Evolutionary conservation across 1,139 yeast genomes (phyloP).

Genomic region (Saccharomyces pastorianus): DNA sequence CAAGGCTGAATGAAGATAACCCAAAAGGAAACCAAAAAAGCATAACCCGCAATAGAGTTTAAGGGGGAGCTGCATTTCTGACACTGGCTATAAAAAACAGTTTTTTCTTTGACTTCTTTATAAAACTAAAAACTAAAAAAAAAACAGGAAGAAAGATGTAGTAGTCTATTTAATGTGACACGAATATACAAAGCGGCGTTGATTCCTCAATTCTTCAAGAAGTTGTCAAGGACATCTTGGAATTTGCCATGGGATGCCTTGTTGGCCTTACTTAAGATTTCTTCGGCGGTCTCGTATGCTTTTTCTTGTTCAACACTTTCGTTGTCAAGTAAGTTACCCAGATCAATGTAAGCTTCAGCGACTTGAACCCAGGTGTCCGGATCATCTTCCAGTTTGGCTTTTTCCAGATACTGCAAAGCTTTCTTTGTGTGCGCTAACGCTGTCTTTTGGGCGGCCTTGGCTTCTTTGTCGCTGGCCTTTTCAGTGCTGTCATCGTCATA

Average conservation of each 20-base stretch:
- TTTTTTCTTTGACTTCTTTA: background rate
- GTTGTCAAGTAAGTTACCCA: constrained; percentile 63
- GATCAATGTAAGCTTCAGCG: constrained; percentile 76
- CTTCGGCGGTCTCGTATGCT: constrained; percentile 60
- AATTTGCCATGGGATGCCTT: constrained; percentile 70
- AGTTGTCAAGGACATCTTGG: constrained; percentile 44
- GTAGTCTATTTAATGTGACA: background rate
- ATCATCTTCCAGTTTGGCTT: constrained; percentile 60
- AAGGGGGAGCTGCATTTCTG: background rate
- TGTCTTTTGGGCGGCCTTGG: constrained; percentile 40
- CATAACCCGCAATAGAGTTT: no score
- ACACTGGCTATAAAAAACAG: background rate
- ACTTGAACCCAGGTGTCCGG: constrained; percentile 74
- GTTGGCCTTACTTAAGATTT: constrained; percentile 53
- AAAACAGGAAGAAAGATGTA: no score
- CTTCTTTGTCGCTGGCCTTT: constrained; percentile 32
- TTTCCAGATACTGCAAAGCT: constrained; percentile 51
- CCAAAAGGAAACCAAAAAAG: background rate
- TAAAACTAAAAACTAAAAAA: no score
- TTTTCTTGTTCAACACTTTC: constrained; percentile 60
- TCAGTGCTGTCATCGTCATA: constrained; percentile 46
- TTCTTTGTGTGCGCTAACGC: constrained; percentile 44
- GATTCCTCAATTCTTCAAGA: constrained; percentile 16
- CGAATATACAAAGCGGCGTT: background rate
- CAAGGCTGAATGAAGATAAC: background rate